Conservation (phyloP, 495 filamentous ascomycete genomes). For the Haplographium delicatum region DNA sequence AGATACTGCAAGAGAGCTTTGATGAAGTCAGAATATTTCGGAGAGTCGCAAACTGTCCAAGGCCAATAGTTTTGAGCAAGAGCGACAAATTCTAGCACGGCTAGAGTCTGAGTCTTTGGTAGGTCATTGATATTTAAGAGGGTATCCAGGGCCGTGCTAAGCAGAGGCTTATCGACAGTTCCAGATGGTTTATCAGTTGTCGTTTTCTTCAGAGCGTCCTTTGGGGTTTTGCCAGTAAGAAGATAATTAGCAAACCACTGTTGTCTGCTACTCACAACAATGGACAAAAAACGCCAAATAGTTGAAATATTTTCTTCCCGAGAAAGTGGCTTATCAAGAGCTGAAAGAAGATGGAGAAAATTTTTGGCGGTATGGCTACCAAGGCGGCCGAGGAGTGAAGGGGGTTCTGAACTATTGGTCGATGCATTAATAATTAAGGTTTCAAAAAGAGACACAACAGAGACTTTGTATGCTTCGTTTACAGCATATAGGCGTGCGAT, state of each 20-base stretch:
- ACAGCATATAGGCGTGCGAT: slow-evolving; percentile 73
- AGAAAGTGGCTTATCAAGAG: slow-evolving; percentile 70
- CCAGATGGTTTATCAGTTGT: slow-evolving; percentile 29
- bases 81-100: slow-evolving; percentile 80
- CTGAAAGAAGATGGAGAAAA: slow-evolving; percentile 73
- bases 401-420: slow-evolving; percentile 62
- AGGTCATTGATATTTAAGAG: slow-evolving; percentile 63
- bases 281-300: slow-evolving; percentile 82
- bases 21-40: slow-evolving; percentile 69
- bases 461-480: slow-evolving; percentile 57
- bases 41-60: slow-evolving; percentile 75
- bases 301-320: slow-evolving; percentile 53
- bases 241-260: slow-evolving; percentile 94
- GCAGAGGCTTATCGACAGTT: slow-evolving; percentile 48
- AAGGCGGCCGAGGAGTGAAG: slow-evolving; percentile 83
- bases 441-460: slow-evolving; percentile 65
- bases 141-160: slow-evolving; percentile 68
- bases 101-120: slow-evolving; percentile 55
- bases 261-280: slow-evolving; percentile 84
- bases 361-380: slow-evolving; percentile 74
- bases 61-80: slow-evolving; percentile 87
- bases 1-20: slow-evolving; percentile 62
- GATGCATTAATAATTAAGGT: slow-evolving; percentile 66
- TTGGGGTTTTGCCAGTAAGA: slow-evolving; percentile 79
- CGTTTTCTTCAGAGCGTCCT: slow-evolving; percentile 58